These are phyloP conservation scores for Malassezia arunalokei DNA, from an alignment of 1,284 basidiomycete genomes.

Conservation along the genomic window DNA sequence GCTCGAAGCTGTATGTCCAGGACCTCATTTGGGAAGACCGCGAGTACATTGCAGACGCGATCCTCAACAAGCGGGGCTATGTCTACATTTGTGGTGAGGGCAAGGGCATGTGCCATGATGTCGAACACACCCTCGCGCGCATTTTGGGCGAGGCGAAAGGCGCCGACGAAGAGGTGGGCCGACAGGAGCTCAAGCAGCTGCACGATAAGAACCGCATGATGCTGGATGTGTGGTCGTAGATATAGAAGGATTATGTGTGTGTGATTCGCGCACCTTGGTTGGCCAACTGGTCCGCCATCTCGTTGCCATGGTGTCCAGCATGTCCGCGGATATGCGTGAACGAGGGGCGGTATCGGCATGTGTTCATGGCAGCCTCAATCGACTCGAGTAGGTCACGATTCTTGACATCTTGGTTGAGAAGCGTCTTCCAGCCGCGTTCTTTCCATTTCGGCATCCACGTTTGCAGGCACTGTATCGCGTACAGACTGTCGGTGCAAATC, in stretches of 20 bases:
- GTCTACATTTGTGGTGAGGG: conserved; percentile 69
- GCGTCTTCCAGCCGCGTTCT: conserved; percentile 51
- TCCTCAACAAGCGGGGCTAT: conserved; percentile 84
- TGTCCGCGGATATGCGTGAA: conserved; percentile 63
- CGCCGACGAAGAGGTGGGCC: conserved; percentile 64
- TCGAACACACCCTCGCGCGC: conserved; percentile 70
- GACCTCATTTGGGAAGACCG: conserved; percentile 51
- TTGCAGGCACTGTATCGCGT: conserved; percentile 56
- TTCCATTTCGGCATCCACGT: conserved; percentile 59
- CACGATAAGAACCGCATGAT: conserved; percentile 72
- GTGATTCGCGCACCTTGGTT: conserved; percentile 16
- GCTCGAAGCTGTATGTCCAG: conserved; percentile 93
- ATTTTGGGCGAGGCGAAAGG: conserved; percentile 91
- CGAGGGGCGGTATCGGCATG: conserved; percentile 19
- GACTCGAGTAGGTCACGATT: conserved; percentile 58
- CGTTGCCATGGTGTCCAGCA: conserved; percentile 60
- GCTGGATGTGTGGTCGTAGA: conserved; percentile 28
- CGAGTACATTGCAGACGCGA: conserved; percentile 64
- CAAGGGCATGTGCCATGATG: conserved; percentile 85
- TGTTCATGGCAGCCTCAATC: conserved; percentile 45
- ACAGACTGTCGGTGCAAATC: conserved; percentile 65
- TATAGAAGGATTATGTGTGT: not conserved
- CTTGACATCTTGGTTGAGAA: conserved; percentile 53
- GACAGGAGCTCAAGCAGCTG: conserved; percentile 76
- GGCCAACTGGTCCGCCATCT: conserved; percentile 56